Evolutionary conservation across 768 basidiomycete species (phyloP).

Genomic region (Calocybe indica): DNA sequence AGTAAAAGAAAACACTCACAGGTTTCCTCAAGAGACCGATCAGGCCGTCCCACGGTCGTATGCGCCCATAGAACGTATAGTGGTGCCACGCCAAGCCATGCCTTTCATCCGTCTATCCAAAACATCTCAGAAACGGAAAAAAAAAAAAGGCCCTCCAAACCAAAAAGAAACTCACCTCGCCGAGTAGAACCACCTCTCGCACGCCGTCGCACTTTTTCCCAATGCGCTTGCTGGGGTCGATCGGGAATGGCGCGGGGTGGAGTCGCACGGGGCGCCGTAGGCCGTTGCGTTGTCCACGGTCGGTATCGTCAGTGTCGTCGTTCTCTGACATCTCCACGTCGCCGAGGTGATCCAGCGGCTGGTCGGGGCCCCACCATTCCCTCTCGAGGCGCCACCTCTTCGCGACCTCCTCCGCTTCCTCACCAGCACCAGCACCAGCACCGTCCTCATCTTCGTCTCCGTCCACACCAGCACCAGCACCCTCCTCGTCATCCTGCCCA

Average conservation of each 20-base stretch:
- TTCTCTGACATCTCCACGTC: too few relatives aligned
- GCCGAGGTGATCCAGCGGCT: too few relatives aligned
- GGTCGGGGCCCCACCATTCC: too few relatives aligned
- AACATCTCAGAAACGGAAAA: background rate
- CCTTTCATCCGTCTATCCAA: background rate
- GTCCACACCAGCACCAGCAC: too few relatives aligned
- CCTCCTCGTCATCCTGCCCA: too few relatives aligned
- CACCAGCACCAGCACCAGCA: too few relatives aligned
- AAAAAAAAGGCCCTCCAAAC: too few relatives aligned
- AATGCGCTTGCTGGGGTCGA: background rate
- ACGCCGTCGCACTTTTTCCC: background rate
- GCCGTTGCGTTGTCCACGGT: background rate
- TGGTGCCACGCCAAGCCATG: background rate
- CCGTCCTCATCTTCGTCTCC: too few relatives aligned
- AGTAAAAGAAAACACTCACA: background rate
- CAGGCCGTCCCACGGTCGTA: background rate
- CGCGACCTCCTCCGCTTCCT: too few relatives aligned
- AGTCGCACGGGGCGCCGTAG: background rate
- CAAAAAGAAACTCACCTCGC: conserved; percentile 46
- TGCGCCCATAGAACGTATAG: background rate
- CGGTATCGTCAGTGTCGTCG: too few relatives aligned
- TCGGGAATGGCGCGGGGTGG: background rate
- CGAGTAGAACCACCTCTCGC: background rate
- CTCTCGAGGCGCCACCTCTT: too few relatives aligned
- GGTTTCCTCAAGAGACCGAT: background rate